Base-by-base conservation (phyloP, 805 yeast genomes). In the Candida koratica region DNA sequence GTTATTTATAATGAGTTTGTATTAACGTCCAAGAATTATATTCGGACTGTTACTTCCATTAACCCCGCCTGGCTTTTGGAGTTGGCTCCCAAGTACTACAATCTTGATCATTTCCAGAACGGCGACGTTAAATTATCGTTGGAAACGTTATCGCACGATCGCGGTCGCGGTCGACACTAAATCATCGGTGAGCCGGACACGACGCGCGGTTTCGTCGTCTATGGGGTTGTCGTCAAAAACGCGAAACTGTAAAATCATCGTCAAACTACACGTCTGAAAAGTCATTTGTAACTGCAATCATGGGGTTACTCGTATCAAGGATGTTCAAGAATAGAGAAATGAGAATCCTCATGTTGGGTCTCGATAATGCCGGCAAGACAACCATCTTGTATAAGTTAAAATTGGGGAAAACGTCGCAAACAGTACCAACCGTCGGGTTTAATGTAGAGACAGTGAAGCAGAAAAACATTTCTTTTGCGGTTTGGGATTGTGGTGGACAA, bases 401-500 rank as follows among this genome's bases (percentile, higher is more conserved):
- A 56, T 64, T 84, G 43, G 88, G 89, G 40, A 84, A 65, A 51
- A 73, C 84, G 7, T 74, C 69, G 43, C 78, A 84, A 28, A 84
- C 95, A 0, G 93, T 87, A 4, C 96, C 96, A 15, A 89, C 96
- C 0, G 95, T 87, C 15, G 96, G 96, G 2, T 89, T 89, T 67
- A 89, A 89, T 61, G 93, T 85, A 32, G 95, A 85, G 60, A 82
- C 90, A 3, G 85, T 85, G 44, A 78, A 83, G 39, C 84, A 81
- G 60, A 82, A 81, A 56, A 84, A 84, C 58, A 81, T 84, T 40
- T 79, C 84, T 38, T 84, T 85, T 65, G 86, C 87, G 42, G 88
- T 85, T 55, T 85, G 95, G 95, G 95, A 85, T 60, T 93, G 93
- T 43, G 97, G 97, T 64, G 97, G 96, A 56, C 97, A 87, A 67